Evolutionary conservation across 805 yeast species (phyloP).

Genomic region (Komagataella populi): DNA sequence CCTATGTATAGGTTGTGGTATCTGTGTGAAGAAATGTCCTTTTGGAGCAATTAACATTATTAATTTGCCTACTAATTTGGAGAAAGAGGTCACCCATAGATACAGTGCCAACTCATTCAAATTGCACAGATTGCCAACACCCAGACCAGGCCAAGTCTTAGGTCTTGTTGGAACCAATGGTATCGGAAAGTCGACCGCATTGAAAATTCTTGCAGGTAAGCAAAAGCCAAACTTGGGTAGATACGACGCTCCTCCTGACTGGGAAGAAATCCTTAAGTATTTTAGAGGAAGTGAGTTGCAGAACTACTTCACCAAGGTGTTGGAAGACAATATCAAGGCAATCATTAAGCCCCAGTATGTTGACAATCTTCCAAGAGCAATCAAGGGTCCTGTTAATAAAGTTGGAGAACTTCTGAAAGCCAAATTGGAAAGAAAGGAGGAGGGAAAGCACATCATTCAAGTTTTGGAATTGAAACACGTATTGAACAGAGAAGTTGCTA

Average conservation of each 20-base stretch:
- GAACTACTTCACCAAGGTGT: constrained; percentile 84
- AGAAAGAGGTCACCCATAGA: constrained; percentile 86
- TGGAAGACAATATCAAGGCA: constrained; percentile 92
- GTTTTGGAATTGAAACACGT: constrained; percentile 67
- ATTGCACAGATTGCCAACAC: constrained; percentile 92
- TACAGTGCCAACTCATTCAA: constrained; percentile 97
- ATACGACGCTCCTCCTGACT: constrained; percentile 92
- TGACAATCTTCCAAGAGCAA: constrained; percentile 93
- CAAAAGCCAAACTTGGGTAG: constrained; percentile 94
- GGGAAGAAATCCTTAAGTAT: constrained; percentile 84
- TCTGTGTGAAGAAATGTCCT: constrained; percentile 97
- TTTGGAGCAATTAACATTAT: constrained; percentile 94
- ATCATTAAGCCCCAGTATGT: constrained; percentile 98
- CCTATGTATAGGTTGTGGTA: constrained; percentile 98
- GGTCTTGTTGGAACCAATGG: constrained; percentile 98
- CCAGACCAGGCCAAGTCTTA: constrained; percentile 97
- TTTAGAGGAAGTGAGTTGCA: constrained; percentile 97
- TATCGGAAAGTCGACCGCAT: constrained; percentile 96
- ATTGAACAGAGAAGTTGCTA: constrained; percentile 74
- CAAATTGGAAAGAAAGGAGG: constrained; percentile 60
- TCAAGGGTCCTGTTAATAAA: constrained; percentile 75
- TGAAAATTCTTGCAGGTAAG: constrained; percentile 93
- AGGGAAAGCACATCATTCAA: constrained; percentile 49
- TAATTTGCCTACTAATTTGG: constrained; percentile 92
- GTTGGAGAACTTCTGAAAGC: constrained; percentile 68